Conservation (phyloP, 345 rosid genomes). For the Brassica rapa region DNA sequence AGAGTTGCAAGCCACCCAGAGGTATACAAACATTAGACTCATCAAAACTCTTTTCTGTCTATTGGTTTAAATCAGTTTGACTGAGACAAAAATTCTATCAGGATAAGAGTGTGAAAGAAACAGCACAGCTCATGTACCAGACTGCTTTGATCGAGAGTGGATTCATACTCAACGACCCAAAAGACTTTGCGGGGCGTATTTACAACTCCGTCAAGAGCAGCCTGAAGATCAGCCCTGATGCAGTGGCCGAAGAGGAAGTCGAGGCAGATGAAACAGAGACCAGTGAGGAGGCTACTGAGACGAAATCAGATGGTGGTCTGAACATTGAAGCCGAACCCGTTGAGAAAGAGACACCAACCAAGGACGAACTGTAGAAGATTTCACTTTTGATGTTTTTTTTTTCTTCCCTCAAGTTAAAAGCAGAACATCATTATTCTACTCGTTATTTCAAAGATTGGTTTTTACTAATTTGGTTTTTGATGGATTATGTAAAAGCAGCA, state of each 20-base stretch:
- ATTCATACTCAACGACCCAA: constrained; percentile 69
- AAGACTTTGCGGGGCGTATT: constrained; percentile 81
- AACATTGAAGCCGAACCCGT: constrained; percentile 39
- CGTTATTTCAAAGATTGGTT: constrained; percentile 24
- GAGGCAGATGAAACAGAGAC: constrained; percentile 60
- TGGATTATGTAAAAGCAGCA: constrained; percentile 25
- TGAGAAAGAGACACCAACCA: constrained; percentile 27
- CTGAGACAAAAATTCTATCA: constrained; percentile 24
- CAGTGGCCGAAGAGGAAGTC: constrained; percentile 71
- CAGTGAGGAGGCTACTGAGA: constrained; percentile 27
- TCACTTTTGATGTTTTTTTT: constrained; percentile 25
- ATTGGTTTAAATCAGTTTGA: background rate
- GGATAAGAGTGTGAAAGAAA: constrained; percentile 74
- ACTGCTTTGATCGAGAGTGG: constrained; percentile 98
- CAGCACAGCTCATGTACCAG: constrained; percentile 86
- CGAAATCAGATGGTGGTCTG: constrained; percentile 34
- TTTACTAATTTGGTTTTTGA: constrained; percentile 5
- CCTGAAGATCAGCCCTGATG: constrained; percentile 79
- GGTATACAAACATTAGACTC: constrained; percentile 43
- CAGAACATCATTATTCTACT: constrained; percentile 23
- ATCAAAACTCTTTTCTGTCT: background rate
- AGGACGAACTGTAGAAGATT: constrained; percentile 38
- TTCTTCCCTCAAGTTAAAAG: constrained; percentile 16
- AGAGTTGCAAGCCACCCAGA: constrained; percentile 76
- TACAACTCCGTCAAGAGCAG: constrained; percentile 74